Percentiles rank a stretch among this genome's conserved stretches.
phyloP scores from a whole-genome alignment of 148 eudicot genomes.

The Rhododendron henanense region DNA sequence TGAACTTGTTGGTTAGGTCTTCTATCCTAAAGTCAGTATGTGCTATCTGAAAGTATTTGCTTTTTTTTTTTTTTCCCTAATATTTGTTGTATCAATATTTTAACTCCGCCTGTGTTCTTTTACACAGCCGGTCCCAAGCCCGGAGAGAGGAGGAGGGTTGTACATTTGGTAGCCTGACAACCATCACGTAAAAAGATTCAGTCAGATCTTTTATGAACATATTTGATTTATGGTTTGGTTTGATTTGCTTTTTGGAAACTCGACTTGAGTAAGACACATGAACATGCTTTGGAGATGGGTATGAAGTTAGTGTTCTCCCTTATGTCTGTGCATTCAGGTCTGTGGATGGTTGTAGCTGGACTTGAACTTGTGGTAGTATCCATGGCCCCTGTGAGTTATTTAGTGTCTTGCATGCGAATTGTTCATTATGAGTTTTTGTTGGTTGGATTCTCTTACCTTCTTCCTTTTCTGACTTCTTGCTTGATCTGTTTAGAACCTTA shows the following conservation, averaged over 20 bases:
- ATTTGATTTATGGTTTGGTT: neutral
- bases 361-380: neutral
- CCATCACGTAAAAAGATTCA: neutral
- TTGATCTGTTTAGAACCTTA: neutral
- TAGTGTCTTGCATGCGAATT: neutral
- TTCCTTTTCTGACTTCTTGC: neutral
- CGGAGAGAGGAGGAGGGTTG: neutral
- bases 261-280: neutral
- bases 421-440: neutral
- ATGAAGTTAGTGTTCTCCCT: neutral
- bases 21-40: neutral
- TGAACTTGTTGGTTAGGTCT: neutral
- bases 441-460: too few relatives aligned
- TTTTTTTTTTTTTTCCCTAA: neutral
- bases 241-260: neutral
- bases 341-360: neutral
- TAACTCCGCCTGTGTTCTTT: neutral
- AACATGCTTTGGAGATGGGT: neutral
- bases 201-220: neutral
- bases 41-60: neutral
- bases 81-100: neutral
- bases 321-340: neutral
- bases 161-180: neutral
- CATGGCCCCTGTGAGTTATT: neutral
- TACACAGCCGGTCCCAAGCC: slow-evolving; percentile 1